Evolutionary conservation across 495 filamentous ascomycete genomes (phyloP).

Genomic region (Cairneyella variabilis): DNA sequence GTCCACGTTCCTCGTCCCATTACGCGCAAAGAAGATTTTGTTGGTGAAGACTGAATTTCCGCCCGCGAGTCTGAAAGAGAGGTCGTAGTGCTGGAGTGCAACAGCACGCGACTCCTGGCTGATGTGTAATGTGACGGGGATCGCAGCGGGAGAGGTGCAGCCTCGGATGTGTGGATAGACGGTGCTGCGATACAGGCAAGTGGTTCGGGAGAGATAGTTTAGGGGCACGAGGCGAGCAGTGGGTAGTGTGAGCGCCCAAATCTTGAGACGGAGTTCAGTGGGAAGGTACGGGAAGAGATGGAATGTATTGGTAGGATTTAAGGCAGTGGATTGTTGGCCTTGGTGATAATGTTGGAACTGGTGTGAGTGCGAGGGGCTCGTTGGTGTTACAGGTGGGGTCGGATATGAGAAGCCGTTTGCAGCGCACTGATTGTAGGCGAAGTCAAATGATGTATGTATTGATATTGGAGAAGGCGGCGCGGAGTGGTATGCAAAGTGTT

Average conservation of each 20-base stretch:
- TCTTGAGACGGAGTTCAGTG: constrained; percentile 41
- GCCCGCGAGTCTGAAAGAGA: constrained; percentile 12
- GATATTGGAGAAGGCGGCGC: background rate
- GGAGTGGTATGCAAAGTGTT: background rate
- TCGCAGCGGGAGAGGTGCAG: constrained; percentile 5
- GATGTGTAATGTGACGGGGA: constrained; percentile 8
- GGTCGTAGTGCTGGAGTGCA: constrained; percentile 5
- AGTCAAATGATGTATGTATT: background rate
- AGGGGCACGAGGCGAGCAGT: constrained; percentile 27
- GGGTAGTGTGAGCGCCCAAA: constrained; percentile 39
- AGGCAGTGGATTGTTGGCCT: constrained; percentile 1
- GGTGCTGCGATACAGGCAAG: background rate
- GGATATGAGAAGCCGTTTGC: background rate
- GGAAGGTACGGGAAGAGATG: constrained; percentile 36
- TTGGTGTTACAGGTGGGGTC: background rate
- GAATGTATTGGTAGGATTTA: constrained; percentile 32
- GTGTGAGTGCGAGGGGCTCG: background rate
- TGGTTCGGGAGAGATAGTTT: constrained; percentile 2
- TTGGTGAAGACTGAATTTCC: background rate
- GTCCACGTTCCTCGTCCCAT: background rate
- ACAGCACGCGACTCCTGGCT: constrained; percentile 6
- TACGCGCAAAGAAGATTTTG: background rate
- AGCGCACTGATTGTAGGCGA: background rate
- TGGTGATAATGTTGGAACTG: background rate
- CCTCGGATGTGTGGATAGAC: background rate